phyloP scores from a whole-genome alignment of 2,329 filamentous ascomycete species.

The Clathrospora elynae region DNA sequence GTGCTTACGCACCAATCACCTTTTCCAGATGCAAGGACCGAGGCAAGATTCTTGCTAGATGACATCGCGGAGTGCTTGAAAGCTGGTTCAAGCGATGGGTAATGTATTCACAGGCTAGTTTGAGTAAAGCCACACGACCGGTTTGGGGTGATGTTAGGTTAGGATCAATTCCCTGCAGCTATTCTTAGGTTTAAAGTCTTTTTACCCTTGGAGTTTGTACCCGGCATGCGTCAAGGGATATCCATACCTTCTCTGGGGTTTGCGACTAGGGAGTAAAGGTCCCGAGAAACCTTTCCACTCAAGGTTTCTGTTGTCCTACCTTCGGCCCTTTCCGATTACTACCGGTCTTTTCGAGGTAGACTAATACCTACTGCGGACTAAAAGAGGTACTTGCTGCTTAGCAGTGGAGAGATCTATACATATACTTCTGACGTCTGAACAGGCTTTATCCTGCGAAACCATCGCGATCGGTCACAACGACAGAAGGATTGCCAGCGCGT shows the following conservation, averaged over 20 bases:
- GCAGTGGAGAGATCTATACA: conserved; percentile 1
- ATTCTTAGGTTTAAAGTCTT: conserved; percentile 44
- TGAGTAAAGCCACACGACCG: conserved; percentile 24
- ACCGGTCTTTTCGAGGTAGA: conserved; percentile 1
- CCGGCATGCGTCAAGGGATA: conserved; percentile 9
- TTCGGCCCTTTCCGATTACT: conserved; percentile 5
- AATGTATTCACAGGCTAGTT: conserved; percentile 33
- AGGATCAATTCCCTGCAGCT: conserved; percentile 17
- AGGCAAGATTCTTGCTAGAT: conserved; percentile 24
- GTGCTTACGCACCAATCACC: conserved; percentile 17
- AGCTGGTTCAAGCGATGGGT: conserved; percentile 40
- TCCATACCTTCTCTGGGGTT: conserved; percentile 7
- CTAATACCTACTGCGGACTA: conserved; percentile 1
- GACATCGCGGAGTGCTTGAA: conserved; percentile 24
- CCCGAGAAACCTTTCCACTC: conserved; percentile 23
- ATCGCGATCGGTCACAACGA: conserved; percentile 1
- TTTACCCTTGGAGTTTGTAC: conserved; percentile 29
- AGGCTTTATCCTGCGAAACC: conserved; percentile 3
- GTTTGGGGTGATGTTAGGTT: conserved; percentile 27
- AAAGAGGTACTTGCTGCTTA: background rate
- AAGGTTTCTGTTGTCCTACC: background rate
- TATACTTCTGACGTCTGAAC: conserved; percentile 11
- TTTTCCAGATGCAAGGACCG: conserved; percentile 18
- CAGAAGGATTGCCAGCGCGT: too few species aligned
- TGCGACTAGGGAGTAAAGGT: conserved; percentile 24